These are phyloP conservation scores for Amyloporia xantha DNA, from an alignment of 768 basidiomycete species.

Conservation along the genomic window DNA sequence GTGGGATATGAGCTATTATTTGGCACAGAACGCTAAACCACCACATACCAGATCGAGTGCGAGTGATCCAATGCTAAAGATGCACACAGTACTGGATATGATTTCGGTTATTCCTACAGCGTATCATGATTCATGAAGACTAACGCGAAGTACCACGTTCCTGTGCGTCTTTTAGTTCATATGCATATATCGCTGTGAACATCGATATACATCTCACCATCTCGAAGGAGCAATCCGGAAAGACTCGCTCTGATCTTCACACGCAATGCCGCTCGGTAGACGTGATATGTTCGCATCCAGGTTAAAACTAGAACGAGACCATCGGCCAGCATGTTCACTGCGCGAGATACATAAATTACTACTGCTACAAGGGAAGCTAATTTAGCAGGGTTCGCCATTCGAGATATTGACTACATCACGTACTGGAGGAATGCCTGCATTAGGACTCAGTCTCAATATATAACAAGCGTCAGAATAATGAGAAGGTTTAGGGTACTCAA, in stretches of 20 bases:
- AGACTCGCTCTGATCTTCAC: conserved; percentile 3
- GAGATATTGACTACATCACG: not conserved
- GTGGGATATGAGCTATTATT: not conserved
- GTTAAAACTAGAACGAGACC: conserved; percentile 11
- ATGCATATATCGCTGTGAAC: not conserved
- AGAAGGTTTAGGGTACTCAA: not conserved
- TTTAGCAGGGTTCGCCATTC: not conserved
- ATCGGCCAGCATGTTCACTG: conserved; percentile 6
- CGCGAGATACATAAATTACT: not conserved
- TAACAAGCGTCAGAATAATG: too few species aligned
- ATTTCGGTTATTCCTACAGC: not conserved
- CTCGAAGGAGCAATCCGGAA: conserved; percentile 5
- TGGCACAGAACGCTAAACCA: not conserved
- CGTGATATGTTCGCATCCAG: conserved; percentile 11
- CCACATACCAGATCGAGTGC: not conserved
- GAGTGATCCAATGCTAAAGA: conserved; percentile 2
- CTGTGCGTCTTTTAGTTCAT: not conserved
- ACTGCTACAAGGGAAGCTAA: not conserved
- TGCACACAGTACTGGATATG: conserved; percentile 3
- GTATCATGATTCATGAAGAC: not conserved
- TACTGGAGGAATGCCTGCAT: not conserved
- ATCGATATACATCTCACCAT: conserved; percentile 1
- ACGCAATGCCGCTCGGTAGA: not conserved
- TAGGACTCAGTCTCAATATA: not conserved
- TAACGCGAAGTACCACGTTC: conserved; percentile 5